Conservation (phyloP, 257 asterid species). For the Knoxia roxburghii region DNA sequence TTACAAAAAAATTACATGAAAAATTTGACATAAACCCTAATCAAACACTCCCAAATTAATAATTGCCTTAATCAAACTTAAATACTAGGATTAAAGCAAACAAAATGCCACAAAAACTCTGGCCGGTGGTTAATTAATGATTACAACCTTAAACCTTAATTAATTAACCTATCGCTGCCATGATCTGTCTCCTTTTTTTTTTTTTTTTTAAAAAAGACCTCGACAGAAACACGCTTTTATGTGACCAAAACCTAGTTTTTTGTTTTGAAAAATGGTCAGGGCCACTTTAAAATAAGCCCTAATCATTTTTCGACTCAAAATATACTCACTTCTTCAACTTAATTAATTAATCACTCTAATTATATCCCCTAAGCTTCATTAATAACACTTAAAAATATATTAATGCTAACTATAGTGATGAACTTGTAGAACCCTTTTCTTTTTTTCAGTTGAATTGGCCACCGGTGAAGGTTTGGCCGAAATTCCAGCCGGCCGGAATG, state of each 20-base stretch:
- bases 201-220: slow-evolving; percentile 23
- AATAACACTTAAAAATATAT: background rate
- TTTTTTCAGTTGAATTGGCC: slow-evolving; percentile 28
- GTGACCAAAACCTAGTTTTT: background rate
- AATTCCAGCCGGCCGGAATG: slow-evolving; percentile 38
- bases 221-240: slow-evolving; percentile 18
- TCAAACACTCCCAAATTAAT: too few relatives aligned
- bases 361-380: background rate
- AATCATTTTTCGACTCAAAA: slow-evolving; percentile 12
- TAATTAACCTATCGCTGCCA: slow-evolving; percentile 18
- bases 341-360: background rate
- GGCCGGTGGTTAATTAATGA: slow-evolving; percentile 19
- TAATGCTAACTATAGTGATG: background rate
- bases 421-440: background rate
- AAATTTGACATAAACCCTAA: background rate
- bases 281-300: slow-evolving; percentile 26
- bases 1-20: background rate
- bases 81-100: background rate
- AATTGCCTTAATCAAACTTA: background rate
- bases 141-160: background rate
- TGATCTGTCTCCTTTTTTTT: slow-evolving; percentile 17
- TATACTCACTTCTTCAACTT: background rate
- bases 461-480: slow-evolving; percentile 39
- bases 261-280: slow-evolving; percentile 4
- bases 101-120: background rate